phyloP scores from a whole-genome alignment of 2,329 filamentous ascomycete genomes.

The Coniochaeta sp. region DNA sequence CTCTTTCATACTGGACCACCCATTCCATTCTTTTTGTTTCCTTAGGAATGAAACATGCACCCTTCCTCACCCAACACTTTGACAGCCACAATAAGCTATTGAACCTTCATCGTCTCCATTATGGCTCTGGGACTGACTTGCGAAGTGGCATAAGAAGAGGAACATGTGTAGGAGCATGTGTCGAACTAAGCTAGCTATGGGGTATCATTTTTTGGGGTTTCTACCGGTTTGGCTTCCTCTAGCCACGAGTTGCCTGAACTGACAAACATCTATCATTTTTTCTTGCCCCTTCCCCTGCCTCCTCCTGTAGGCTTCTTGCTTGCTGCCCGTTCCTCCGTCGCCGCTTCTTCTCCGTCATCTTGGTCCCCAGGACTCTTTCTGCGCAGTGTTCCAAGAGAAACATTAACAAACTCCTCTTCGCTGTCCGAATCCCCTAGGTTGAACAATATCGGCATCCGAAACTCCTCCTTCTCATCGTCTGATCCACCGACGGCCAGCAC shows the following conservation, averaged over 20 bases:
- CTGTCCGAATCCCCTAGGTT: constrained; percentile 91
- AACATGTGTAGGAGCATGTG: too few relatives aligned
- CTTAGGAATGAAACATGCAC: background rate
- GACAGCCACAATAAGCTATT: background rate
- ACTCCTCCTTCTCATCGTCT: constrained; percentile 48
- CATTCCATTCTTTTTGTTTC: background rate
- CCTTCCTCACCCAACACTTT: background rate
- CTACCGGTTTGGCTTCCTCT: background rate
- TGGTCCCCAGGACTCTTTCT: constrained; percentile 74
- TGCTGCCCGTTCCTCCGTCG: constrained; percentile 30
- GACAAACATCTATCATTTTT: constrained; percentile 18
- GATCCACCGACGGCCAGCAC: constrained; percentile 70
- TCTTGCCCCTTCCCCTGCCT: constrained; percentile 33
- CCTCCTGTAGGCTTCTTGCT: constrained; percentile 32
- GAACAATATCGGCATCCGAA: constrained; percentile 88
- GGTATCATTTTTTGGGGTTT: background rate
- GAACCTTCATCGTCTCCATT: background rate
- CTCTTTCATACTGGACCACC: background rate
- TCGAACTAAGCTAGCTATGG: background rate
- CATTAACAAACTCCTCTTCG: constrained; percentile 74
- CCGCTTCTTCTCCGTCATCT: constrained; percentile 54
- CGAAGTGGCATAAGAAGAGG: background rate
- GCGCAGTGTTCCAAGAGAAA: constrained; percentile 74
- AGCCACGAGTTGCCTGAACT: background rate
- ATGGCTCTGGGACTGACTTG: background rate